Evolutionary conservation across 2,329 filamentous ascomycete genomes (phyloP).

Genomic region (Orbilia ellipsospora): DNA sequence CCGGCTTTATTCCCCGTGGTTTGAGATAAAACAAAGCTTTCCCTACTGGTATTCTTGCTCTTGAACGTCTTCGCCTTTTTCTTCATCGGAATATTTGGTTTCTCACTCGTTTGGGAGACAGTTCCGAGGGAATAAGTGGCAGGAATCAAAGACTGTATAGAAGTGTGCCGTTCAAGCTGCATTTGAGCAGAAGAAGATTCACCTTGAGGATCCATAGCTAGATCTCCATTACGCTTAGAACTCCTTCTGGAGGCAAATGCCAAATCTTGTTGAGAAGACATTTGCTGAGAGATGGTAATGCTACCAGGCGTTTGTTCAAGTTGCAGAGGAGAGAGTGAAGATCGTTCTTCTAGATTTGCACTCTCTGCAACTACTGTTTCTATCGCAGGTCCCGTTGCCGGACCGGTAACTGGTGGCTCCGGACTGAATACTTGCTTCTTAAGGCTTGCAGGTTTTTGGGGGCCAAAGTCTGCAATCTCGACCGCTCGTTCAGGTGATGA

Average conservation of each 20-base stretch:
- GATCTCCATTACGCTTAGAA: not conserved
- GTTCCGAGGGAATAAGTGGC: not conserved
- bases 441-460: constrained; percentile 1
- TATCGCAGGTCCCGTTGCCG: not conserved
- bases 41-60: not conserved
- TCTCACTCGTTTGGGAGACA: not conserved
- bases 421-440: not conserved
- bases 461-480: not conserved
- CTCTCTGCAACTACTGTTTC: no score
- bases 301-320: no score
- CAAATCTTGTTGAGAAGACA: no score
- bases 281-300: no score
- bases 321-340: no score
- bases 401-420: not conserved
- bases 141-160: not conserved
- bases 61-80: constrained; percentile 14
- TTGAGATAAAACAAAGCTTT: not conserved
- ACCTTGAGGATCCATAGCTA: not conserved
- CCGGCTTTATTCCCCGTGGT: constrained; percentile 33
- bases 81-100: not conserved
- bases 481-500: not conserved
- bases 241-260: no score
- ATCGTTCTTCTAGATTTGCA: no score
- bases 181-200: not conserved
- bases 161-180: not conserved